Evolutionary conservation across 148 eudicot species (phyloP).

Genomic region (Simmondsia chinensis): DNA sequence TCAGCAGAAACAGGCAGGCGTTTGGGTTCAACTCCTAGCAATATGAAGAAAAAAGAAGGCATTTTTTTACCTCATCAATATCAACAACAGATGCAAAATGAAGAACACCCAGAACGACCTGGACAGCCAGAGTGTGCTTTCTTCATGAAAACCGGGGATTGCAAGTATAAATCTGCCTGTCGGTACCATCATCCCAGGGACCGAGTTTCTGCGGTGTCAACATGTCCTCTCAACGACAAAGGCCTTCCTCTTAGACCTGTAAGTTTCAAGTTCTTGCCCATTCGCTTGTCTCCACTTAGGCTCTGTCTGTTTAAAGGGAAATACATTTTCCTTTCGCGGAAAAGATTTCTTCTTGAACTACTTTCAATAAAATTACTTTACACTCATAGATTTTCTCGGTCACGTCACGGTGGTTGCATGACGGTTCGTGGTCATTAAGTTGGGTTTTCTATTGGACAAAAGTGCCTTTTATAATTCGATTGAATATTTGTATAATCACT

Average conservation of each 20-base stretch:
- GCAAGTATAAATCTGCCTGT: slow-evolving; percentile 44
- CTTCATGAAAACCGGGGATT: slow-evolving; percentile 50
- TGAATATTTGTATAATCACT: no score
- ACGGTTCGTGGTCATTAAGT: no score
- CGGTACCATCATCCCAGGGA: slow-evolving; percentile 46
- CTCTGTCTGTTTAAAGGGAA: neutral
- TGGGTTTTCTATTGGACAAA: no score
- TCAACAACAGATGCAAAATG: slow-evolving; percentile 22
- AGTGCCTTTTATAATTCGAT: no score
- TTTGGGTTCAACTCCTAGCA: slow-evolving; percentile 7
- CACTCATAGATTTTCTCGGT: neutral
- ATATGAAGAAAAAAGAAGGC: slow-evolving; percentile 12
- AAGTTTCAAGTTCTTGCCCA: slow-evolving; percentile 4
- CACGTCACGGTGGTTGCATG: neutral
- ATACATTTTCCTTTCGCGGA: neutral
- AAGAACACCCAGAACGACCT: slow-evolving; percentile 54
- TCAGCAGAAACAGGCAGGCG: slow-evolving; percentile 7
- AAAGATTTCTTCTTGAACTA: neutral
- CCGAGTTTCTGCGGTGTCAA: slow-evolving; percentile 12
- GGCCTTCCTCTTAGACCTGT: slow-evolving; percentile 62
- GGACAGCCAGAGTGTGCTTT: slow-evolving; percentile 45
- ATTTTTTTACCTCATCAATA: slow-evolving; percentile 9
- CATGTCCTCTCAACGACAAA: slow-evolving; percentile 18
- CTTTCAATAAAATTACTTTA: neutral
- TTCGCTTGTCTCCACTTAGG: neutral